Base-by-base conservation (phyloP, 2,329 filamentous ascomycete species). In the Onygenales sp. region DNA sequence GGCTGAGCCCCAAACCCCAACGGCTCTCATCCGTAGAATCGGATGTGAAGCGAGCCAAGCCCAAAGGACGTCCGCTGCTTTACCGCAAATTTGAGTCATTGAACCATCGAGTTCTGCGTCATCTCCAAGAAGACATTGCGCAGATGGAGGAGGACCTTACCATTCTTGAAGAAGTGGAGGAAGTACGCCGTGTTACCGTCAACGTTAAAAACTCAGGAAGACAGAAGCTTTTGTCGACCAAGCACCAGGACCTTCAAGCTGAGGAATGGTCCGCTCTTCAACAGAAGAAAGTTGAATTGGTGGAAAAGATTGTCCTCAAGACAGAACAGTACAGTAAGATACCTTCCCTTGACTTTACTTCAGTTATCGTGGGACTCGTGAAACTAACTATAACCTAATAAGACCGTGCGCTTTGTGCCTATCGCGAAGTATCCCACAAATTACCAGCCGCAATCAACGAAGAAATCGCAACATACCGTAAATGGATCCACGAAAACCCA, bases 71-170 rank as follows among this genome's bases (percentile, higher is more conserved):
- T 37, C 69, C 68, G 3, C 88, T 88, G 1, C 79, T 95, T 54
- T 95, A 95, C 67, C 82, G 91, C 43, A 85, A 85, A 53, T 96
- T 96, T 63, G 85, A 88, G 65, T 78, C 82, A 9, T 72, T 95
- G 14, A 91, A 93, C 61, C 89, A 95, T 65, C 84, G 91, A 2
- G 72, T 95, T 2, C 73, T 96, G 2, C 75, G 95, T 0, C 84
- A 93, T 57, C 76, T 95, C 13, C 91, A 95, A 67, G 89, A 95
- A 63, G 88, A 95, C 66, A 81, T 95, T 14, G 77, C 78, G 33
- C 86, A 92, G 61, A 74, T 95, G 39, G 90, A 95, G 68, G 84
- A 89, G 62, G 83, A 91, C 54, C 77, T 96, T 1, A 79, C 81
- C 14, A 74, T 76, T 0, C 70, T 93, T 1, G 91, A 95, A 53